Base-by-base conservation (phyloP, 73 alveolate genomes). In the Paramecium sonneborni region DNA sequence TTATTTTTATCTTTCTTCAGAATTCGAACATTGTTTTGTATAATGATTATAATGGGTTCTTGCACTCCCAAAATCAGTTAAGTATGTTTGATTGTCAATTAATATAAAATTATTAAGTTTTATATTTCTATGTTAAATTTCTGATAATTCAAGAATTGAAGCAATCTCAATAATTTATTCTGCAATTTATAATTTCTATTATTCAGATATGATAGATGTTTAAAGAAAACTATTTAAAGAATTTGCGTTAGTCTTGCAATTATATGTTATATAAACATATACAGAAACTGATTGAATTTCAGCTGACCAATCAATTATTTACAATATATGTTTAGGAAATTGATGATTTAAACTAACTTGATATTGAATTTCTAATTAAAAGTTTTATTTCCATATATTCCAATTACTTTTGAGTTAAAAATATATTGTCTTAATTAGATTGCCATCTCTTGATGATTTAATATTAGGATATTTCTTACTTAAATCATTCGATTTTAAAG, bases 31-130 rank as follows among this genome's bases (percentile, higher is more conserved):
- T 38, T 74, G 15, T 39, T 74, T 74, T 21, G 56, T 37, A 39
- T 74, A 74, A 74, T 28, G 37, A 34, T 37, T 21, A 11, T 74
- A 37, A 39, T 74, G 87, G 3, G 87, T 74, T 74, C 87, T 74
- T 10, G 87, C 67, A 74, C 87, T 74, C 1, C 87, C 87, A 35
- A 74, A 74, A 37, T 74, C 87, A 34, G 87, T 74, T 35, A 74
- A 5, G 8, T 62, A 62, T 39, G 24, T 35, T 3, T 37, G 5
- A 74, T 39, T 39, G 0, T 74, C 58, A 35, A 21, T 23, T 5
- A 37, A 34, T 34, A 74, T 74, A 15, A 74, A 34, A 74, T 74
- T 74, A 37, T 39, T 39, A 37, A 39, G 56, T 74, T 74, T 74
- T 14, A 74, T 74, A 37, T 74, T 74, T 74, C 87, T 74, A 39